phyloP scores from a whole-genome alignment of 495 filamentous ascomycete species.

The Neurospora hispaniola region DNA sequence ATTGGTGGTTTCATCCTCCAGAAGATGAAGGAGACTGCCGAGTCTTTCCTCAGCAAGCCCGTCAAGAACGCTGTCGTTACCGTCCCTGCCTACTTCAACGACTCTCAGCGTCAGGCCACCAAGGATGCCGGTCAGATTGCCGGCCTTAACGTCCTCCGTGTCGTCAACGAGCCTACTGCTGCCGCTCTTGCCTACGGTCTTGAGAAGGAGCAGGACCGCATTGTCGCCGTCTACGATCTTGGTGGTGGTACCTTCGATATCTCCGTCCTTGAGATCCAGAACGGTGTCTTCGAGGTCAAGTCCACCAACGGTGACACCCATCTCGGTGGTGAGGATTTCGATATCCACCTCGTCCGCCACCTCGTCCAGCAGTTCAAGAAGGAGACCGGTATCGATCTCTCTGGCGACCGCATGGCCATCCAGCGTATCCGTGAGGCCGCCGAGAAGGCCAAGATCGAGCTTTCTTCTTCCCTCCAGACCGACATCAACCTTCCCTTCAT shows the following conservation, averaged over 20 bases:
- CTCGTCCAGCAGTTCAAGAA: conserved; percentile 94
- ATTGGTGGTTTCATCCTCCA: conserved; percentile 93
- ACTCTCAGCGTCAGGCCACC: conserved; percentile 93
- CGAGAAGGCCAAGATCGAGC: conserved; percentile 99
- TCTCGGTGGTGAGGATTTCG: conserved; percentile 96
- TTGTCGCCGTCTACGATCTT: conserved; percentile 95
- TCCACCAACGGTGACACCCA: conserved; percentile 98
- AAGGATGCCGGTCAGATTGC: conserved; percentile 96
- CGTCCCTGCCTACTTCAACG: conserved; percentile 96
- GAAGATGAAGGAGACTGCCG: conserved; percentile 99
- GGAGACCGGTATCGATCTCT: conserved; percentile 85
- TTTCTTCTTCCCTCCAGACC: conserved; percentile 91
- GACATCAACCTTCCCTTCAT: conserved; percentile 99
- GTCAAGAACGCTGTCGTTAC: conserved; percentile 95
- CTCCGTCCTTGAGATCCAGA: conserved; percentile 93
- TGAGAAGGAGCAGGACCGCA: conserved; percentile 81
- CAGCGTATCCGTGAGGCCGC: conserved; percentile 98
- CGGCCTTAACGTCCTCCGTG: conserved; percentile 90
- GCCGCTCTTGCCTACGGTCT: conserved; percentile 92
- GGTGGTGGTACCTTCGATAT: conserved; percentile 99
- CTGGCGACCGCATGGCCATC: conserved; percentile 93
- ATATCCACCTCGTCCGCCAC: conserved; percentile 91
- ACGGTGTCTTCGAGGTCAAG: conserved; percentile 97
- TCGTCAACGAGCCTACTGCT: conserved; percentile 94
- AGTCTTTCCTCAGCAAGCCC: conserved; percentile 77